A percentile compares a stretch with the other conserved stretches of the same genome.
These are phyloP conservation scores for Aspergillus brasiliensis DNA, from an alignment of 2,329 filamentous ascomycete species.

Conservation along the genomic window DNA sequence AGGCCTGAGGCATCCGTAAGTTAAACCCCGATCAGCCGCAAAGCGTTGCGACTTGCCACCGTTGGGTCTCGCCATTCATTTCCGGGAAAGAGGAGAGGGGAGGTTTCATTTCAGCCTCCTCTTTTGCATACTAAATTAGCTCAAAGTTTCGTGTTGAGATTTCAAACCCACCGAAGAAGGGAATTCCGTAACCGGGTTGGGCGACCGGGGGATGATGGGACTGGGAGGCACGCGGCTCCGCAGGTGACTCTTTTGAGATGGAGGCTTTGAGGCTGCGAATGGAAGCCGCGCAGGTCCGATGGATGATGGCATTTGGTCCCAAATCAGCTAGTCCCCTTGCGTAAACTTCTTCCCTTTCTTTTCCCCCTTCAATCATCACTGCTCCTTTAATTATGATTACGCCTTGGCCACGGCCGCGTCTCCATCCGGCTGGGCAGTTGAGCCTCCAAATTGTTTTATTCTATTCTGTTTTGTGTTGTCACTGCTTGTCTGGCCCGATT, in stretches of 20 bases:
- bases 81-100: not conserved
- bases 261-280: not conserved
- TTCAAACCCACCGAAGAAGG: not conserved
- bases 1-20: not conserved
- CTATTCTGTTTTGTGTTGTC: not conserved
- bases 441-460: not conserved
- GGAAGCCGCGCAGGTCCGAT: not conserved
- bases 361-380: not conserved
- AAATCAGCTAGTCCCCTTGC: not conserved
- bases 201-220: not conserved
- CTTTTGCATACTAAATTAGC: not conserved
- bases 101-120: not conserved
- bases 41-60: no score
- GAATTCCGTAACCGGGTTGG: not conserved
- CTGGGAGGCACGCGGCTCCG: not conserved
- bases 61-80: not conserved
- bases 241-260: not conserved
- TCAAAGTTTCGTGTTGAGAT: constrained; percentile 1
- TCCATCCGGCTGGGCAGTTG: not conserved
- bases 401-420: not conserved
- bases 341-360: not conserved
- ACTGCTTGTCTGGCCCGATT: not conserved
- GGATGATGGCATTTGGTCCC: no score
- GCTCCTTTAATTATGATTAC: not conserved
- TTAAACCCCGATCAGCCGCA: no score